Evolutionary conservation across 768 basidiomycete species (phyloP), one percentile per base, ranked within the genome.

Genomic region (Lyophyllum shimeji): DNA sequence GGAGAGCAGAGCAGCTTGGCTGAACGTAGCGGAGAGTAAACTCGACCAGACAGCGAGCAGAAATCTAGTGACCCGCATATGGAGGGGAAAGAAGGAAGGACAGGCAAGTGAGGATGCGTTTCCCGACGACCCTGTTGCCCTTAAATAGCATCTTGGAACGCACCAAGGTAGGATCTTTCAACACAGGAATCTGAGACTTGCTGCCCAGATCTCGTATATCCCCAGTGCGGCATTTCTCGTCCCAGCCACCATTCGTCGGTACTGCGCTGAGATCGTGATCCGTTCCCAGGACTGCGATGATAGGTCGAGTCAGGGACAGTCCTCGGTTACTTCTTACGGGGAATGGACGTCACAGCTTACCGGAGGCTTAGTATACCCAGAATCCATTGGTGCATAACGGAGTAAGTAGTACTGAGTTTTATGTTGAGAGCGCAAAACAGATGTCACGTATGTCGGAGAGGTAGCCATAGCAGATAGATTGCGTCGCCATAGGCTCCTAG

Each of bases 31-130:
- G 23, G 42, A 50, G 33, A 58, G 20, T 31, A 50, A 21, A 24
- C 52, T 50, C 18, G 31, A 46, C 33, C 47, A 53, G 24, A 50
- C 20, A 15, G 33, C 52, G 18, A 39, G 27, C 17, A 31, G 12
- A 7, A 58, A 33, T 49, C 24, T 45, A 44, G 24, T 6, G 21
- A 40, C 18, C 39, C 42, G 52, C 57, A 58, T 58, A 9, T 18
- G 17, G 17, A 23, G 20, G 4, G 15, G 15, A 17, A 33, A 37
- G 5, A 29, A 39, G 9, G 39, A n/a, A 20, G 23, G 40, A 18
- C 31, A 46, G 25, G 8, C 20, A n/a, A 40, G 17, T 18, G 39
- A 9, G 17, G 39, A 40, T 40, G 39, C n/a, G 39, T 18, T n/a
- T 40, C 13, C 6, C 7, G 39, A 18, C 2, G 39, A 2, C 29